Percentiles rank a stretch among this genome's conserved stretches.
phyloP scores from a whole-genome alignment of 441 rosid genomes.

The Jatropha podagrica region DNA sequence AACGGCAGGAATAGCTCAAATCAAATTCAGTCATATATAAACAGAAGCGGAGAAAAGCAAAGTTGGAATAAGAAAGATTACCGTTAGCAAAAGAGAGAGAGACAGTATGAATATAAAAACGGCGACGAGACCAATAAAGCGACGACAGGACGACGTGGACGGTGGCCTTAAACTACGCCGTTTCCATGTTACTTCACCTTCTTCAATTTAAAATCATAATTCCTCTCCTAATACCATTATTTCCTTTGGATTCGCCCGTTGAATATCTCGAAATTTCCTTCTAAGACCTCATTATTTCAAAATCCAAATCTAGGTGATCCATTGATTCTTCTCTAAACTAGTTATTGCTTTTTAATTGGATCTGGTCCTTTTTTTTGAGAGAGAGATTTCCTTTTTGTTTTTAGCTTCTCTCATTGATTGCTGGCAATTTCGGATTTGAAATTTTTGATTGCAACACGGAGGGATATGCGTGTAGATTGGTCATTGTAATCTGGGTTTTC shows the following conservation, averaged over 20 bases:
- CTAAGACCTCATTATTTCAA: neutral
- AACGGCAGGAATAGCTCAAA: neutral
- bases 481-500: neutral
- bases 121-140: neutral
- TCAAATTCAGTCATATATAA: neutral
- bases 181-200: neutral
- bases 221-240: neutral
- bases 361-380: neutral
- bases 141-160: neutral
- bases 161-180: conserved; percentile 2
- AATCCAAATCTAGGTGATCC: conserved; percentile 1
- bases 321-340: neutral
- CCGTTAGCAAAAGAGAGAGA: conserved; percentile 10
- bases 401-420: neutral
- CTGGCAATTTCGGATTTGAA: neutral
- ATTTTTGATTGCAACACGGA: neutral
- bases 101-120: neutral
- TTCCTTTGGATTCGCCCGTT: neutral
- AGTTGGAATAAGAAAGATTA: neutral
- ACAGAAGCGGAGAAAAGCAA: neutral
- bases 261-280: conserved; percentile 1
- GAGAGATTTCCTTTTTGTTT: neutral
- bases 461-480: neutral
- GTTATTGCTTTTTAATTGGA: neutral
- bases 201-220: neutral